Base-by-base conservation (phyloP, 352 stramenopile species). In the Phytophthora hybrid region DNA sequence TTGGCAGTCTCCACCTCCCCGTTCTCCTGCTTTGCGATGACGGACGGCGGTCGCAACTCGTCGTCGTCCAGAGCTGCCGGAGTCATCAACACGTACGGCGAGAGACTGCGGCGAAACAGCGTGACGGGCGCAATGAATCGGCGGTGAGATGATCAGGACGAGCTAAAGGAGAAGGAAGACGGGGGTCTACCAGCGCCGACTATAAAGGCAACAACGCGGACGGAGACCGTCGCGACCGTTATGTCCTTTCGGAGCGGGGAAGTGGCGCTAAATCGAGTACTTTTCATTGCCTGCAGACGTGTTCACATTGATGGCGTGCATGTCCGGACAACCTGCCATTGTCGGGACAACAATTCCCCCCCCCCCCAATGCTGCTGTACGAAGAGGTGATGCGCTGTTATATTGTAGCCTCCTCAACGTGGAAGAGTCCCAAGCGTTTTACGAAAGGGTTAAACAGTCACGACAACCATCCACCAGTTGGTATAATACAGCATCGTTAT, bases 11-110 rank as follows among this genome's bases (percentile, higher is more conserved):
- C 55, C 7, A 8, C 7, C 6, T 64, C 23, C 10, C 16, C 16
- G 37, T 46, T 8, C 13, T 46, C 37, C 37, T 18, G 44, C 18
- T 46, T 46, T 46, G 60, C 16, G 39, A 74, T 67, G 16, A 66
- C 41, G 10, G 65, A 70, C 14, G 71, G 46, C 39, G 65, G 53
- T 4, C 60, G 65, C 60, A 78, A 16, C 66, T 78, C 71, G 29
- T 78, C 71, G 47, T 77, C 47, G 39, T 69, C 71, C 37, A 69
- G 59, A 59, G 37, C 52, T 57, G 19, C 60, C 31, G 70, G 63
- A 3, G 64, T 66, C 70, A 77, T 77, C 64, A 77, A 21, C 59
- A 65, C 58, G 70, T 77, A 73, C 54, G 69, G 63, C 39, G 69
- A 76, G 19, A 73, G 58, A 26, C 37, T 69, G 51, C 70, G 70